Conservation (phyloP, 768 basidiomycete species). For the Phaffia tasmanica region DNA sequence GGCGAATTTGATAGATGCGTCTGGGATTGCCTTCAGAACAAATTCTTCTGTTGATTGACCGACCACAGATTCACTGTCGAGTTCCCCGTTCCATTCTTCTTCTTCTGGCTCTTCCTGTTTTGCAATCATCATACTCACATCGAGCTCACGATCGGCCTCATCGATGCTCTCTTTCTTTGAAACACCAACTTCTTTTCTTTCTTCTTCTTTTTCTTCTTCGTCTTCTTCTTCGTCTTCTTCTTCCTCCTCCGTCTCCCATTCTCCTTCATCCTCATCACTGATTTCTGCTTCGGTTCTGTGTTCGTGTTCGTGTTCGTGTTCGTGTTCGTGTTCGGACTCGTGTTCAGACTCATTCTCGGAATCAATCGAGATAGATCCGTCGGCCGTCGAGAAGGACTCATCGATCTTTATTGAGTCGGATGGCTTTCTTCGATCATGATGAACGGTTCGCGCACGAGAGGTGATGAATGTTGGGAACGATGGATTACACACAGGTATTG, state of each 20-base stretch:
- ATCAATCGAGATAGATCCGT: neutral
- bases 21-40: neutral
- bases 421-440: too few species aligned
- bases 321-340: neutral
- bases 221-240: conserved; percentile 5
- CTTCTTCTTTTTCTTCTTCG: too few species aligned
- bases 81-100: neutral
- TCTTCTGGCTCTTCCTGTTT: neutral
- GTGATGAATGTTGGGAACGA: too few species aligned
- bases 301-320: neutral
- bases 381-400: neutral
- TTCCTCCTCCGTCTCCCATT: neutral
- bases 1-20: too few species aligned
- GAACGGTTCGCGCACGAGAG: too few species aligned
- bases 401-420: neutral
- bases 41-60: neutral
- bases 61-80: neutral
- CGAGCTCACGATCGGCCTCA: neutral
- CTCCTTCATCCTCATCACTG: neutral
- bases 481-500: too few species aligned
- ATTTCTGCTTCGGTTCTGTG: neutral
- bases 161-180: neutral
- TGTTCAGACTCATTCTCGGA: neutral
- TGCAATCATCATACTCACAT: neutral
- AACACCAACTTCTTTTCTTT: neutral